These are phyloP conservation scores for Cerrena zonata DNA, from an alignment of 1,284 basidiomycete genomes.

Conservation along the genomic window DNA sequence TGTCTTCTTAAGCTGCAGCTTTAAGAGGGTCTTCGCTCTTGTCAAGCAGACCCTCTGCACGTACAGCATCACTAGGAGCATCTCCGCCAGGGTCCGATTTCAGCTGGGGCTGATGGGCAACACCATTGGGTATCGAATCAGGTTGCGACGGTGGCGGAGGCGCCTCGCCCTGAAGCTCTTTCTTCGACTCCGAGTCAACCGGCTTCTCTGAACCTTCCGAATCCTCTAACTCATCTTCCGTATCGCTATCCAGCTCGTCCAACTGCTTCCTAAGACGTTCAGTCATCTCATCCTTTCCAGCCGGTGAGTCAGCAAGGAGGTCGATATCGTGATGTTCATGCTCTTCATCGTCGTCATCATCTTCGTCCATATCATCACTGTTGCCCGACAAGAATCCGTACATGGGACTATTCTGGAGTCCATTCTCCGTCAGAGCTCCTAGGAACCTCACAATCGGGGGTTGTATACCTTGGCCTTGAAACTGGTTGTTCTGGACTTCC, in stretches of 20 bases:
- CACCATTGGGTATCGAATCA: slow-evolving; percentile 40
- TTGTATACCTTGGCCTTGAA: background rate
- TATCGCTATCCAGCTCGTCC: slow-evolving; percentile 47
- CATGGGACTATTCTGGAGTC: background rate
- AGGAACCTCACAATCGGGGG: background rate
- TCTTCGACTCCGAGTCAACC: slow-evolving; percentile 12
- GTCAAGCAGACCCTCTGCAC: slow-evolving; percentile 70
- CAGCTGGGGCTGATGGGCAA: slow-evolving; percentile 41
- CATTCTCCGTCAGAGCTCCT: background rate
- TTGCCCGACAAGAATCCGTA: background rate
- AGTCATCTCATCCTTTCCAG: slow-evolving; percentile 35
- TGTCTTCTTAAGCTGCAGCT: slow-evolving; percentile 25
- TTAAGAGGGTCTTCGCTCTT: slow-evolving; percentile 65
- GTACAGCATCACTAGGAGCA: slow-evolving; percentile 47
- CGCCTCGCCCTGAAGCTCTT: slow-evolving; percentile 37
- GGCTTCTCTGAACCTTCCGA: slow-evolving; percentile 16
- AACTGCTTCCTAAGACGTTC: slow-evolving; percentile 54
- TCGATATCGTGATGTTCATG: background rate
- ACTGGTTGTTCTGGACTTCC: background rate
- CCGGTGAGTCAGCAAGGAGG: slow-evolving; percentile 17
- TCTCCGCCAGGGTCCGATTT: slow-evolving; percentile 55
- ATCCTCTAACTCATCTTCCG: slow-evolving; percentile 24
- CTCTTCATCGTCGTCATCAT: background rate
- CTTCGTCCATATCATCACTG: background rate
- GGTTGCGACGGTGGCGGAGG: slow-evolving; percentile 29